Conservation (phyloP, 2,329 filamentous ascomycete genomes). For the Paracamarosporium sp. region DNA sequence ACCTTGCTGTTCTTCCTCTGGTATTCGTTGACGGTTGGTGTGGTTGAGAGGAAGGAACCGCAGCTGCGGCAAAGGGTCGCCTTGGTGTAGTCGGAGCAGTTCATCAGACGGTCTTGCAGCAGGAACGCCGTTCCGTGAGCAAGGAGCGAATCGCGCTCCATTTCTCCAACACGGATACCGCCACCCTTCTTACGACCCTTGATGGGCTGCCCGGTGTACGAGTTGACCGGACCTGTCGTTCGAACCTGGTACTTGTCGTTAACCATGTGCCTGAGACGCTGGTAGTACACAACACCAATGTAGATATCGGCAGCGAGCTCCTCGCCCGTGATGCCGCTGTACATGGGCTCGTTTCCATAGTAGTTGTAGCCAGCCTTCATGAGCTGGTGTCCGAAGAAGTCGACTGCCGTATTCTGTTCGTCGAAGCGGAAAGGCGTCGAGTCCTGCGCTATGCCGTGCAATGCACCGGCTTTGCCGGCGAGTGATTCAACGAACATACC, state of each 20-base stretch:
- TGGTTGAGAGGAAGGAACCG: constrained; percentile 88
- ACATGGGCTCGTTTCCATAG: constrained; percentile 98
- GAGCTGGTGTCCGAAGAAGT: constrained; percentile 96
- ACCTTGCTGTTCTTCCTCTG: constrained; percentile 68
- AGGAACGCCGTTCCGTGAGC: constrained; percentile 96
- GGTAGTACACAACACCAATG: constrained; percentile 96
- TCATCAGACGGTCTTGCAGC: constrained; percentile 92
- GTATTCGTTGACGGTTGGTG: constrained; percentile 70
- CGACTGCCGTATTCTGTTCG: constrained; percentile 87
- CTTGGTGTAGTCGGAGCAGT: constrained; percentile 92
- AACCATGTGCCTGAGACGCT: constrained; percentile 97
- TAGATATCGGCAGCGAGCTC: constrained; percentile 96
- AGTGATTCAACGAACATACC: constrained; percentile 99
- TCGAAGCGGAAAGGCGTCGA: constrained; percentile 94
- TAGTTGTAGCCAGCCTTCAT: constrained; percentile 97
- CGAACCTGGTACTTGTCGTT: constrained; percentile 99
- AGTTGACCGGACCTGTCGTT: constrained; percentile 90
- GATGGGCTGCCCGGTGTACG: constrained; percentile 92
- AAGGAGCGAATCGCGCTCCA: constrained; percentile 95
- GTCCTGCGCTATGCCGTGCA: constrained; percentile 96
- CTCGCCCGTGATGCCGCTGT: constrained; percentile 94
- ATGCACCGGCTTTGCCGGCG: constrained; percentile 90
- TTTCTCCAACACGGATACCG: constrained; percentile 98
- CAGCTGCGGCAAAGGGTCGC: constrained; percentile 90
- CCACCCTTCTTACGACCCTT: constrained; percentile 96